Evolutionary conservation across 2,329 filamentous ascomycete species (phyloP).

Genomic region (Endothia cerciana): DNA sequence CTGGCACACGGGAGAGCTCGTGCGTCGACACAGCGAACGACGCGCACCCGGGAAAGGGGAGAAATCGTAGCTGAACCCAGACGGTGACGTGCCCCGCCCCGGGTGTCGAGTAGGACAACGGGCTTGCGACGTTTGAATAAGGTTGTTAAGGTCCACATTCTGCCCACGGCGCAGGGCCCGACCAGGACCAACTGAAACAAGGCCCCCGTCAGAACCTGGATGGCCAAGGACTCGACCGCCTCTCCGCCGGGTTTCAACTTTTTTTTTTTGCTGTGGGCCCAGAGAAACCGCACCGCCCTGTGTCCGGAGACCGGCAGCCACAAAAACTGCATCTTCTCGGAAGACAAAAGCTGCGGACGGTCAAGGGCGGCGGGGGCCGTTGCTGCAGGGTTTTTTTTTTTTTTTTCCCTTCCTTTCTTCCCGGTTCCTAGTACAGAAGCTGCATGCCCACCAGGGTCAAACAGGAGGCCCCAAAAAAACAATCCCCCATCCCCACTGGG

Average conservation of each 20-base stretch:
- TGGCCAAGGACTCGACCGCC: slow-evolving; percentile 17
- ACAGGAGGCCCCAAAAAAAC: background rate
- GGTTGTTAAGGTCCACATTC: background rate
- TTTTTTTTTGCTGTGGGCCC: background rate
- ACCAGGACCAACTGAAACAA: slow-evolving; percentile 19
- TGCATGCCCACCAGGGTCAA: background rate
- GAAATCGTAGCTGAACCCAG: background rate
- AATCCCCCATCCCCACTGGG: too few relatives aligned
- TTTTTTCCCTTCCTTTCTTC: background rate
- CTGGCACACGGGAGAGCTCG: too few relatives aligned
- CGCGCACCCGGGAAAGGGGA: too few relatives aligned
- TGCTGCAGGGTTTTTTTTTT: too few relatives aligned
- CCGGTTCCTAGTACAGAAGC: background rate
- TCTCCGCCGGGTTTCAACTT: slow-evolving; percentile 16
- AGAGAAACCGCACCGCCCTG: slow-evolving; percentile 3
- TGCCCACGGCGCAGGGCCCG: slow-evolving; percentile 3
- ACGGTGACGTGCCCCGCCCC: background rate
- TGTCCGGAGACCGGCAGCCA: slow-evolving; percentile 16
- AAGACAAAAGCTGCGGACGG: background rate
- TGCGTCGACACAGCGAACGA: too few relatives aligned
- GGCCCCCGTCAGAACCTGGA: slow-evolving; percentile 17
- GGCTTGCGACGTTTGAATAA: slow-evolving; percentile 21
- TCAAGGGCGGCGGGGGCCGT: background rate
- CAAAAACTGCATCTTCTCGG: background rate
- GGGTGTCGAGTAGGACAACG: background rate